Conservation (phyloP, 2,329 filamentous ascomycete genomes). For the Fonsecaea multimorphosa region DNA sequence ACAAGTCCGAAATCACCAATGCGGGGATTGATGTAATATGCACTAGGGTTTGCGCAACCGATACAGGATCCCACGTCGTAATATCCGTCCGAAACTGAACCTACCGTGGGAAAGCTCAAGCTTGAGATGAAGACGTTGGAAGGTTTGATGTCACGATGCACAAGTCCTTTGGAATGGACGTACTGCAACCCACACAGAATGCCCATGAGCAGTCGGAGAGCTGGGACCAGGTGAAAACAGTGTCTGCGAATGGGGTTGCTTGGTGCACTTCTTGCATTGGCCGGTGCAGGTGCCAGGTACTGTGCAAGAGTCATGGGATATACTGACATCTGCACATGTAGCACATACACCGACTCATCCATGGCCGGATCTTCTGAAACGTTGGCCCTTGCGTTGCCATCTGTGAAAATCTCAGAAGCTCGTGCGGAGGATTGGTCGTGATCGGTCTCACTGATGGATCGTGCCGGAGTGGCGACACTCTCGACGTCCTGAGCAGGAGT, state of each 20-base stretch:
- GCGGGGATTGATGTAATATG: conserved; percentile 60
- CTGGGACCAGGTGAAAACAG: conserved; percentile 67
- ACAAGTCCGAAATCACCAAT: conserved; percentile 74
- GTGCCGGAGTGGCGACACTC: conserved; percentile 6
- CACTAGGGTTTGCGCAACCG: conserved; percentile 35
- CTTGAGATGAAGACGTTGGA: conserved; percentile 69
- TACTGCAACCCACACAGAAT: conserved; percentile 70
- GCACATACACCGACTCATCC: conserved; percentile 42
- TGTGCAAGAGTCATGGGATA: conserved; percentile 67
- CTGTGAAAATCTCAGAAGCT: conserved; percentile 37
- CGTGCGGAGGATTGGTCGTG: conserved; percentile 24
- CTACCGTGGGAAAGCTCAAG: conserved; percentile 44
- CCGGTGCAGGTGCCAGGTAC: conserved; percentile 57
- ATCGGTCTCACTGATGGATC: conserved; percentile 20
- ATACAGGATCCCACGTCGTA: conserved; percentile 37
- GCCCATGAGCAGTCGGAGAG: conserved; percentile 62
- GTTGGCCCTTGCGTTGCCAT: conserved; percentile 28
- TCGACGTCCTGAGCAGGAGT: conserved; percentile 14
- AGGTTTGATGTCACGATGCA: conserved; percentile 72
- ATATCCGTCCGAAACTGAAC: conserved; percentile 56
- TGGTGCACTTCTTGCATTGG: conserved; percentile 31
- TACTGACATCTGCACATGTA: conserved; percentile 73
- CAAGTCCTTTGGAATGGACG: conserved; percentile 64
- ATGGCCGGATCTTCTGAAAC: conserved; percentile 39
- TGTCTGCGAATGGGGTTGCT: conserved; percentile 51